Evolutionary conservation across 1,139 yeast species (phyloP), one percentile per base, ranked within the genome.

Genomic region (Kazachstania sp.): DNA sequence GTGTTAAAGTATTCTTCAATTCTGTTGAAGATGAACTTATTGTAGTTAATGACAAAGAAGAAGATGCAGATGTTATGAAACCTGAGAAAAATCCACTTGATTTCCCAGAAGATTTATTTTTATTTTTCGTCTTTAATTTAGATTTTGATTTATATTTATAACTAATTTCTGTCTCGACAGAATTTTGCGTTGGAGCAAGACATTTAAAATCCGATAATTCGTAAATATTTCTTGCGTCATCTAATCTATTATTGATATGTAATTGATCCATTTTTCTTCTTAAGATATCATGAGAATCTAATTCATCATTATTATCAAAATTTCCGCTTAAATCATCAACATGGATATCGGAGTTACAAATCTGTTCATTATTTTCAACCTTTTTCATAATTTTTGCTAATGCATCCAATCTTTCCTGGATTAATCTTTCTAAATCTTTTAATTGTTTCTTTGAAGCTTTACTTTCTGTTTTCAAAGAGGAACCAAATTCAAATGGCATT

Each of bases 401-500:
- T 6, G 59, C 59, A 5, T 40, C 44, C 3, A 60, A 32, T 47
- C 60, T 54, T 26, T 58, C 60, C 23, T 54, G 51, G 3, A 59
- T 48, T 30, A 56, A 49, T 18, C 41, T 46, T 26, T 52, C 46
- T 23, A 58, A 44, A 39, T 47, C 54, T 26, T 49, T 51, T 20
- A 59, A 44, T 44, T 57, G 60, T 41, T 49, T 50, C 11, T 46
- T 35, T 5, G 42, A 43, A 4, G 59, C 49, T 20, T 43, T 47
- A 4, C 45, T 47, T 19, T 51, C 53, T 1, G 53, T 51, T 4
- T 41, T 26, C 15, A 48, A 43, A 3, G 53, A 51, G 5, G 52
- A 52, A 20, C 53, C 49, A 44, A 68, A 63, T 9, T 68, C 68
- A 53, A 66, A 68, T 5, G 72, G 71, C 41, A 68, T 64, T 30